Evolutionary conservation across 257 asterid genomes (phyloP).

Genomic region (Phtheirospermum japonicum): DNA sequence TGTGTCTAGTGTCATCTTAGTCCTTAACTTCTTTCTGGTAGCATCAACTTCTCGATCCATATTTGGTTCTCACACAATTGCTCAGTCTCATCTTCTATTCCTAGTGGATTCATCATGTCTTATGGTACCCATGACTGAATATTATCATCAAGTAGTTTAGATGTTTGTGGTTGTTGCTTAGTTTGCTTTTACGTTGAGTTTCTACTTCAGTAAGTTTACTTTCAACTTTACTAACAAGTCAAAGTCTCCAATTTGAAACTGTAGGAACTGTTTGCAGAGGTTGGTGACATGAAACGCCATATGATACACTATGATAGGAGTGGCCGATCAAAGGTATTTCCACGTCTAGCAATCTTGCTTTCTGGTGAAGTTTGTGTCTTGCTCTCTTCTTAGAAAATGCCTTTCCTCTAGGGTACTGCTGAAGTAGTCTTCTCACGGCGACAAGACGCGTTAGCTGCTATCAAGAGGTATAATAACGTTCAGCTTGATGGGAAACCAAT

Average conservation of each 20-base stretch:
- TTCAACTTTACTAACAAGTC: slow-evolving; percentile 22
- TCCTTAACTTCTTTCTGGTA: background rate
- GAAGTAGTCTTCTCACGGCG: slow-evolving; percentile 65
- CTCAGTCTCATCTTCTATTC: background rate
- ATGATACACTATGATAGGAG: slow-evolving; percentile 81
- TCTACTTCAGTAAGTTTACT: slow-evolving; percentile 13
- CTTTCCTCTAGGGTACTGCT: slow-evolving; percentile 78
- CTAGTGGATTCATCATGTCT: background rate
- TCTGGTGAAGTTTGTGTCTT: slow-evolving; percentile 30
- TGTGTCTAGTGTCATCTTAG: background rate
- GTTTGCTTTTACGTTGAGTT: background rate
- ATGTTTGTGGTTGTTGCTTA: slow-evolving; percentile 7
- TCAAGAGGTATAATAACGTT: slow-evolving; percentile 48
- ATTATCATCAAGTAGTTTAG: background rate
- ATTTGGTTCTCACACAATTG: background rate
- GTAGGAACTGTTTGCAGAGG: slow-evolving; percentile 91
- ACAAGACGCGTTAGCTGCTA: slow-evolving; percentile 79
- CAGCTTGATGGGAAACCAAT: slow-evolving; percentile 77
- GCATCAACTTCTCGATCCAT: background rate
- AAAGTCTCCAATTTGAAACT: slow-evolving; percentile 6
- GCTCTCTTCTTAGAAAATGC: slow-evolving; percentile 29
- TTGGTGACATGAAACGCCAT: slow-evolving; percentile 79
- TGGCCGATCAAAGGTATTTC: slow-evolving; percentile 90
- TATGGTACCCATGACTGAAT: background rate
- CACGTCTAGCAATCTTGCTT: slow-evolving; percentile 30